Base-by-base conservation (phyloP, 2,329 filamentous ascomycete species). In the Stachybotrys chlorohalonatus region DNA sequence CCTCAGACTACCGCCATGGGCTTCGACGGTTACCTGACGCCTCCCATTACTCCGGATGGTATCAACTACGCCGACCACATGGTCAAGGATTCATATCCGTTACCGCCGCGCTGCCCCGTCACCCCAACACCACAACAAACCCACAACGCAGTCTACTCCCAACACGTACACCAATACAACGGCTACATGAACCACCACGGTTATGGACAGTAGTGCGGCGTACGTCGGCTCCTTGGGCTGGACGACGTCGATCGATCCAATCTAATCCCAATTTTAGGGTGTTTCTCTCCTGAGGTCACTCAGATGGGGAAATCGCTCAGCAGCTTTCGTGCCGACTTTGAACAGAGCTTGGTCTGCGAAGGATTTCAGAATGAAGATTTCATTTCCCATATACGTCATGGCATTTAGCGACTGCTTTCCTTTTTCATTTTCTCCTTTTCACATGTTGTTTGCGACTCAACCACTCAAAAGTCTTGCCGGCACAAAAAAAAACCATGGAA, bases 11-110 rank as follows among this genome's bases (percentile, higher is more conserved):
- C 81, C 52, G 72, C 75, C n/a, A 74, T 81, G 53, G 79, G 84
- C 59, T 82, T 84, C 45, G 81, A 90, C 60, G 90, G 89, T 55
- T 91, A 91, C 70, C 81, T 92, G 61, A 94, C 90, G 15, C 90
- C 90, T 31, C 90, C 90, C 1, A 93, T 94, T 67, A 94, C 90
- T 0, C 90, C 90, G 5, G 89, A 93, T 58, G 82, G 83, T 7
- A 76, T 80, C 52, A 76, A 74, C 61, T 84, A 84, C 53, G 74
- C 69, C 32, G 70, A 72, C 51, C 69, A 73, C 51, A 69, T 71
- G 63, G 67, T 70, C 52, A 78, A 78, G 64, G 78, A 81, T 52
- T 66, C 62, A 4, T 79, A 79, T 60, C 68, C 71, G 30, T 53
- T 77, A 32, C 75, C 79, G 16, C 76, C 79, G 24, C 75, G 82